Evolutionary conservation across 1,284 basidiomycete species (phyloP), one percentile per base, ranked within the genome.

Genomic region (Ganoderma leucocontextum): DNA sequence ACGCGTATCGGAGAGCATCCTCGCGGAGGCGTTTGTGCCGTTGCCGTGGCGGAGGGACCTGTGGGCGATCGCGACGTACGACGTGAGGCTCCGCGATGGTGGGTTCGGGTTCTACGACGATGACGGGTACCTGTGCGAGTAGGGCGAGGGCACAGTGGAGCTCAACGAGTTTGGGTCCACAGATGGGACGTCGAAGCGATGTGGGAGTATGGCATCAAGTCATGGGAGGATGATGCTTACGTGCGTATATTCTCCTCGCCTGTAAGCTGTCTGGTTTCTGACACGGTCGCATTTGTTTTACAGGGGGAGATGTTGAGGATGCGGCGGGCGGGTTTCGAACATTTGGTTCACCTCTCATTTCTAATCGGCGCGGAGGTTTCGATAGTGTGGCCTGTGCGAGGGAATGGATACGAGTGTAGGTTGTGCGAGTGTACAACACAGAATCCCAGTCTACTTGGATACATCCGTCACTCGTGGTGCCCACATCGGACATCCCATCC

Each of bases 171-270:
- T 42, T 15, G 83, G 82, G 6, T 84, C 84, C 68, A 81, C 79
- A 0, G 68, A 79, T n/a, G n/a, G n/a, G n/a, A n/a, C n/a, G n/a
- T n/a, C n/a, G 2, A 78, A 0, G 83, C 84, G 65, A 75, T 84
- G 9, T 4, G 79, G 13, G 76, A 63, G 55, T 77, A 83, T 3
- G 82, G 83, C 0, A 78, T 85, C 1, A 85, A 83, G 65, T 83
- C 83, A 6, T 84, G 83, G 82, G 83, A 85, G 22, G 81, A 84
- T 12, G 81, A 82, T 72, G 83, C 84, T 57, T 72, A 74, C 72
- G 83, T 83, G 70, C 25, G 80, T 77, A 29, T 4, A 39, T 39
- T 39, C n/a, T n/a, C n/a, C n/a, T n/a, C n/a, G n/a, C n/a, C n/a
- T n/a, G n/a, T n/a, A n/a, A n/a, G n/a, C n/a, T n/a, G n/a, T n/a